Evolutionary conservation across 2,329 filamentous ascomycete genomes (phyloP), one percentile per base, ranked within the genome.

Genomic region (Exophiala phaeomuriformis): DNA sequence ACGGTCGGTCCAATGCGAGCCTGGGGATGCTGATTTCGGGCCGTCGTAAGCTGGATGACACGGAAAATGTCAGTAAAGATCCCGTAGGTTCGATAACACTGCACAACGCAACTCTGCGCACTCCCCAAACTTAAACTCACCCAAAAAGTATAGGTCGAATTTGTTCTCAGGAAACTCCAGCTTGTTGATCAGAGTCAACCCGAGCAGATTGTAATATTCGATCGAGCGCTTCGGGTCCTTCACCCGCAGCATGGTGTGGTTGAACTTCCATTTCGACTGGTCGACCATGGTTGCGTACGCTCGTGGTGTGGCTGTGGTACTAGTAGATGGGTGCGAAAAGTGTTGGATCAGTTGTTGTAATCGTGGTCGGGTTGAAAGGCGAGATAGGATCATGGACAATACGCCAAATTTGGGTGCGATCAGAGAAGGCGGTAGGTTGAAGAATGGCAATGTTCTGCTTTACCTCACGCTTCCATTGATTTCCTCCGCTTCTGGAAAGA

Each of bases 121-220:
- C 19, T 19, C 19, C 19, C 19, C 19, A 19, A 19, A 19, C 19
- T 19, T 19, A 19, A 19, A 19, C 44, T 44, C 49, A 60, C 55
- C 57, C 56, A 98, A 78, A 74, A 97, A 97, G 77, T 97, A 97
- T 30, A 96, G 82, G 65, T 93, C 88, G 71, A 97, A 97, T 67
- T 94, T 95, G 70, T 82, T 82, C 56, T 95, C 90, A 9, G 90
- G 86, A 66, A 89, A 87, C 58, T 85, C 76, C 44, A 93, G 77
- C 72, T 90, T 87, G 66, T 88, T 83, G 70, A 97, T 80, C 58
- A 90, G 72, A 67, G 78, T 90, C 80, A 97, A 83, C 64, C 93
- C 93, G 12, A 98, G 80, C 70, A 89, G 87, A 68, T 95, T 85
- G 72, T 97, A 98, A 73, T 95, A 98, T 63, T 91, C 86, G 71